Evolutionary conservation across 1,284 basidiomycete genomes (phyloP), one percentile per base, ranked within the genome.

Genomic region (Leccinum huronense): DNA sequence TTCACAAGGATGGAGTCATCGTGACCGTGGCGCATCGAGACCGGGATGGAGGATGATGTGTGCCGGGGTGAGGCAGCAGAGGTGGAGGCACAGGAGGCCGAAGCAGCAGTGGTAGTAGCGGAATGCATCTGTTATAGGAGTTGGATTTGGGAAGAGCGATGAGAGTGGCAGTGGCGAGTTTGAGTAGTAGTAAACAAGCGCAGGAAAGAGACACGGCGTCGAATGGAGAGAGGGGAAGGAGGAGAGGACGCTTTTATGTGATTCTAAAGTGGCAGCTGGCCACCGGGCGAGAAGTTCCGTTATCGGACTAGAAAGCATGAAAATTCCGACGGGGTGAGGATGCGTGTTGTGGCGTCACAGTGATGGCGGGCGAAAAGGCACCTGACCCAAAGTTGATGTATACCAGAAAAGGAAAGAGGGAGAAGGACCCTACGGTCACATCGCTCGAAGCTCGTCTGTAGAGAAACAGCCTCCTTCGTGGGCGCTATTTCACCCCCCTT

Each of bases 291-390:
- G 66, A 74, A 74, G 70, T 77, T 77, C 72, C 75, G 75, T 74
- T 74, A 74, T 74, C 72, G 73, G 72, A 75, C 62, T 72, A 76
- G 65, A 76, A 71, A 65, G 67, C 65, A 76, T 73, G 72, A 72
- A 75, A 73, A 70, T 75, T 74, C 72, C 71, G 75, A 75, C 71
- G 72, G 71, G 63, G 70, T 60, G 65, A 74, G 65, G 74, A 73
- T 77, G 73, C 74, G 73, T 76, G 75, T 77, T 76, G 72, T 74
- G 72, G 75, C 72, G 72, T 69, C 72, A 42, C 16, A 75, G 62
- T 77, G 72, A 77, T 74, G 75, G 74, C 72, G 71, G 74, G 72
- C 60, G 66, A 73, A 74, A 64, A 73, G 70, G 69, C 71, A 72
- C 66, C 69, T 75, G 69, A 73, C 69, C 69, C 63, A 70, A 69